phyloP scores from a whole-genome alignment of 2,329 filamentous ascomycete genomes.

The Colletotrichum sidae region DNA sequence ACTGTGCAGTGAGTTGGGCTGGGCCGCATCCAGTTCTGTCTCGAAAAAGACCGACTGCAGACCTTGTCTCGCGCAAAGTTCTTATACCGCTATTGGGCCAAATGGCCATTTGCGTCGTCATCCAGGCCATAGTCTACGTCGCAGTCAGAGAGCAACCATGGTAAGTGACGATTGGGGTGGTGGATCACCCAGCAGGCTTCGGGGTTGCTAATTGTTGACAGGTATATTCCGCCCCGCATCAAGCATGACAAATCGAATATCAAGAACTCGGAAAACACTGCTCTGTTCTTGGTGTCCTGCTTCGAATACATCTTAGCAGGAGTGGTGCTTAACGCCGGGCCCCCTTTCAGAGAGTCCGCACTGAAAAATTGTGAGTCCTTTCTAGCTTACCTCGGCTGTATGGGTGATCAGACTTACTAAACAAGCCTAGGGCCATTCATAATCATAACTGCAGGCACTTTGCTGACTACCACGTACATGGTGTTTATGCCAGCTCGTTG shows the following conservation, averaged over 20 bases:
- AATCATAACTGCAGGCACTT: constrained; percentile 75
- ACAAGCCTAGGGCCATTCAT: constrained; percentile 79
- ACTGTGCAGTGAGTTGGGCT: constrained; percentile 84
- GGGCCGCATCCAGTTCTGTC: constrained; percentile 82
- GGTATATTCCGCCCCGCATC: constrained; percentile 83
- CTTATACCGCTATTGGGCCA: constrained; percentile 90
- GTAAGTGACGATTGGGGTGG: constrained; percentile 55
- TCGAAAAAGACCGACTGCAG: constrained; percentile 89
- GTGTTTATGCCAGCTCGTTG: constrained; percentile 78
- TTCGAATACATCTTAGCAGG: constrained; percentile 96
- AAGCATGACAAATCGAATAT: constrained; percentile 85
- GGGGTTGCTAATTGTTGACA: constrained; percentile 45
- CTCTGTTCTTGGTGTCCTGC: constrained; percentile 88
- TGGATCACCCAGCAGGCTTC: too few relatives aligned
- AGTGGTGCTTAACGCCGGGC: constrained; percentile 89
- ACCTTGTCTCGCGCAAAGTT: constrained; percentile 92
- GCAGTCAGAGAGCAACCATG: constrained; percentile 83
- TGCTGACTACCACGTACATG: constrained; percentile 82
- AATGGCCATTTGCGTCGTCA: constrained; percentile 81
- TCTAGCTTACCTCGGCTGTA: not conserved
- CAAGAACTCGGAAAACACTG: constrained; percentile 92
- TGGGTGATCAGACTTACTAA: not conserved
- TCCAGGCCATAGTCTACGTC: constrained; percentile 81
- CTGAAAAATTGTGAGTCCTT: constrained; percentile 78
- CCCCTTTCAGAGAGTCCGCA: constrained; percentile 87